Evolutionary conservation across 2,329 filamentous ascomycete species (phyloP), one percentile per base, ranked within the genome.

Genomic region (Colletotrichum truncatum): DNA sequence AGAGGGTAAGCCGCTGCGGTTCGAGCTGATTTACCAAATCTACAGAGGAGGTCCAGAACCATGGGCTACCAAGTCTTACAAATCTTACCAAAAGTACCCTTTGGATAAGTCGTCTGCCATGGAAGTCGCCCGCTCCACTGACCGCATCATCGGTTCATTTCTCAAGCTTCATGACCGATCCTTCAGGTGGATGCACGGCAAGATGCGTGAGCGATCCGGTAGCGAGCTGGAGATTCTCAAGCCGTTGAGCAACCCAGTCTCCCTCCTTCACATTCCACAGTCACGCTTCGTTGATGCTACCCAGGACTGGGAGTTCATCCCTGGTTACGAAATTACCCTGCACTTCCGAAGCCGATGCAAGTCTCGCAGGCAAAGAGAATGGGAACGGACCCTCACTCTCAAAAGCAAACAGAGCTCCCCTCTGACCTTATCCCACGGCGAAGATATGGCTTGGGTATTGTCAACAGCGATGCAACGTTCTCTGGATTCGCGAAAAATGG

Each of bases 91-190:
- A 70, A 79, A 81, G 58, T 78, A 80, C 21, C 73, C 78, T 28
- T 64, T 86, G 52, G 81, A 79, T n/a, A 74, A 76, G 38, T 76
- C 80, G 9, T 73, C 77, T 26, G 80, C 82, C n/a, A 77, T 78
- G 63, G 82, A 85, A 38, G 73, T 86, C 46, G 76, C 84, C 46
- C 73, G 82, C 25, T 80, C 81, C n/a, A 81, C 78, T 10, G 83
- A 87, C 69, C 77, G 80, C 57, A 84, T 85, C 69, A 70, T 87
- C 64, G 84, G 82, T 12, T 74, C 85, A 8, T 87, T 85, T 66
- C 71, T 87, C 12, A 76, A 79, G 46, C 78, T 77, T 36, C 83
- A 87, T 66, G 85, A 87, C 71, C 73, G 78, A n/a, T 76, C 74
- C 18, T 87, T 86, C 68, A 74, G 74, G 41, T 86, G 83, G 84